phyloP scores from a whole-genome alignment of 2,329 filamentous ascomycete species.

The Cadophora sp. region DNA sequence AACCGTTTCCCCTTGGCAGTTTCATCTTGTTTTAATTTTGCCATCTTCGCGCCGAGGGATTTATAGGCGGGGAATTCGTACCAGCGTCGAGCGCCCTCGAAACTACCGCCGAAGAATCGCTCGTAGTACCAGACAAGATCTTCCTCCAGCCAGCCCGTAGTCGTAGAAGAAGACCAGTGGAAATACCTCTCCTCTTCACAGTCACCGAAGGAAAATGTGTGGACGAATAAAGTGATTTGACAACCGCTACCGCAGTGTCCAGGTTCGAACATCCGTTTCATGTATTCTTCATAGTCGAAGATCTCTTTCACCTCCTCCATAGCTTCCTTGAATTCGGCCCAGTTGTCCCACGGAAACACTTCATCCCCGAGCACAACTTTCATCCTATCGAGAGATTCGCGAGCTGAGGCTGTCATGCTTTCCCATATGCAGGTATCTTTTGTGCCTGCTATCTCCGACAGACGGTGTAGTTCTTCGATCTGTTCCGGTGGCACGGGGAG shows the following conservation, averaged over 20 bases:
- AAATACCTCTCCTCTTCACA: background rate
- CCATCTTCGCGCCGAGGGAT: background rate
- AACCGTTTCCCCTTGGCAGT: background rate
- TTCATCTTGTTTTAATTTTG: background rate
- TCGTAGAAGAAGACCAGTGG: background rate
- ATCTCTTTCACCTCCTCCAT: background rate
- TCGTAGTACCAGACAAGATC: background rate
- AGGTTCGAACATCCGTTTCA: background rate
- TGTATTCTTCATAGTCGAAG: background rate
- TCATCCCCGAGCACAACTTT: background rate
- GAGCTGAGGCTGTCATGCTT: background rate
- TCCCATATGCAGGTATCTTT: background rate
- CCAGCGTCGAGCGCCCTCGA: background rate
- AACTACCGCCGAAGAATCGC: background rate
- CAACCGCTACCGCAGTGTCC: background rate
- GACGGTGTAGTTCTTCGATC: background rate
- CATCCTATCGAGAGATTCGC: background rate
- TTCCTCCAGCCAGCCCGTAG: background rate
- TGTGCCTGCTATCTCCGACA: background rate
- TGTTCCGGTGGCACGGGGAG: background rate
- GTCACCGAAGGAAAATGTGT: background rate
- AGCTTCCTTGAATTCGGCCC: background rate
- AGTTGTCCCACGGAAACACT: background rate
- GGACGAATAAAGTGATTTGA: background rate
- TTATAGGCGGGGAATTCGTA: background rate